A percentile compares a stretch with the other conserved stretches of the same genome.
These are phyloP conservation scores for Penicillium paneum DNA, from an alignment of 2,329 filamentous ascomycete genomes.

Conservation along the genomic window DNA sequence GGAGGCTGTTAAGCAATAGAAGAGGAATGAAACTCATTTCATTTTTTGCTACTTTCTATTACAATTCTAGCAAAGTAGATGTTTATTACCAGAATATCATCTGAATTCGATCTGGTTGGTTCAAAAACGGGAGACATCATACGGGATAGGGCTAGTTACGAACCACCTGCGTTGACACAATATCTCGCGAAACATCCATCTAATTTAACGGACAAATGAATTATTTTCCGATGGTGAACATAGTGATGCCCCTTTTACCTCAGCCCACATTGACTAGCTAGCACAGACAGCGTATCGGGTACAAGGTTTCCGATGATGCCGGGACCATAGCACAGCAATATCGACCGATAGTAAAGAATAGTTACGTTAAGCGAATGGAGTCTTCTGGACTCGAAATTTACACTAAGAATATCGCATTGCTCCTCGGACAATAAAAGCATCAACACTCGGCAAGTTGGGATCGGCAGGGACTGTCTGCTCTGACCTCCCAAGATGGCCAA, in stretches of 20 bases:
- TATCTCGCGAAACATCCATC: neutral
- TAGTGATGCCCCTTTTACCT: neutral
- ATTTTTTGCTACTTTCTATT: neutral
- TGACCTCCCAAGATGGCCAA: neutral
- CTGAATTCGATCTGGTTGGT: neutral
- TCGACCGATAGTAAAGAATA: neutral
- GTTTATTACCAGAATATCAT: neutral
- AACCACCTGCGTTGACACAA: neutral
- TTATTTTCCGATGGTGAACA: neutral
- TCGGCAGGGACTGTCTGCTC: neutral
- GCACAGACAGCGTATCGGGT: neutral
- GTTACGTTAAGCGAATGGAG: neutral
- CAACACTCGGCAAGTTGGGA: neutral
- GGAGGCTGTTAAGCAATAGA: conserved; percentile 38
- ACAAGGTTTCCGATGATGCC: neutral
- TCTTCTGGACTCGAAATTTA: neutral
- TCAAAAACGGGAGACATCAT: neutral
- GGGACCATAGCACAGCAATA: neutral
- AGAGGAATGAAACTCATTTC: neutral
- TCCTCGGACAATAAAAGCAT: neutral
- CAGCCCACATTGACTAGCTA: neutral
- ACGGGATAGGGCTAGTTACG: neutral
- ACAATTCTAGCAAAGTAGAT: neutral
- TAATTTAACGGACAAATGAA: neutral
- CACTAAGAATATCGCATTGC: too few relatives aligned